These are phyloP conservation scores for Zygosaccharomyces pseudorouxii DNA, from an alignment of 805 yeast genomes.

Conservation along the genomic window DNA sequence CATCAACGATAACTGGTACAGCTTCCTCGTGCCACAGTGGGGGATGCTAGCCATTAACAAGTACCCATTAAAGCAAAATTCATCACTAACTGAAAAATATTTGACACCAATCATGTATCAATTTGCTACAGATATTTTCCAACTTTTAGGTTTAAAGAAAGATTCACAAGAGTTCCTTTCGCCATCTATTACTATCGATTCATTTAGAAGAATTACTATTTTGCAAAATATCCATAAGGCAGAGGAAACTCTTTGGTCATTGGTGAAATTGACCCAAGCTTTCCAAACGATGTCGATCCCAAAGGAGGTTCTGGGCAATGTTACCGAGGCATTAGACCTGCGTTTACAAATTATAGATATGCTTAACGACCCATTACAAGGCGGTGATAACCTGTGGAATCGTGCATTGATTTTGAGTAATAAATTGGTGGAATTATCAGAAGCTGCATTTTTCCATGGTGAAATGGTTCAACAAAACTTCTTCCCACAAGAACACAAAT, in stretches of 20 bases:
- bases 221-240: slow-evolving; percentile 57
- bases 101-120: slow-evolving; percentile 57
- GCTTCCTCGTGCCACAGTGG: slow-evolving; percentile 47
- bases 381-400: slow-evolving; percentile 38
- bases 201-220: slow-evolving; percentile 55
- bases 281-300: slow-evolving; percentile 84
- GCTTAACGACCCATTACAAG: slow-evolving; percentile 29
- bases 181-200: slow-evolving; percentile 59
- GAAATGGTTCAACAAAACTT: slow-evolving; percentile 94
- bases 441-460: slow-evolving; percentile 82
- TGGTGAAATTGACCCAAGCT: slow-evolving; percentile 61
- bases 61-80: slow-evolving; percentile 9
- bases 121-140: slow-evolving; percentile 71
- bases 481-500: slow-evolving; percentile 92
- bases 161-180: slow-evolving; percentile 44
- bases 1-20: slow-evolving; percentile 22
- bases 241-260: slow-evolving; percentile 65
- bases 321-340: slow-evolving; percentile 45
- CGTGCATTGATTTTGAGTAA: slow-evolving; percentile 58
- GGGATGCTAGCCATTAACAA: slow-evolving; percentile 12
- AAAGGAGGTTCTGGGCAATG: slow-evolving; percentile 56
- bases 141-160: slow-evolving; percentile 63
- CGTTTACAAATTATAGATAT: slow-evolving; percentile 32
- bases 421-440: slow-evolving; percentile 34
- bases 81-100: slow-evolving; percentile 9